phyloP scores from a whole-genome alignment of 192 early-diverging fungal genomes.

The Backusella luteola region DNA sequence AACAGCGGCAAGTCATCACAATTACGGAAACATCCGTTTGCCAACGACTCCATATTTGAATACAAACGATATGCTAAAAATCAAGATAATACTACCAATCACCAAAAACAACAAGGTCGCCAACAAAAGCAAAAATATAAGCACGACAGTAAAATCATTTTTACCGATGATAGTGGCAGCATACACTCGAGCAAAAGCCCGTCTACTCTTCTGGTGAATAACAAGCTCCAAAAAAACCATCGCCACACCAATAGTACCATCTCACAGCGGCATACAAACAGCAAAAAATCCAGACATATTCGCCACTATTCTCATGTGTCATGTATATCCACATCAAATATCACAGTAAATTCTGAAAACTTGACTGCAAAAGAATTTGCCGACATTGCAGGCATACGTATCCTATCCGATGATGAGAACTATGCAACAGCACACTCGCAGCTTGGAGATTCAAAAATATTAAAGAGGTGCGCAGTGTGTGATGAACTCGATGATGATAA shows the following conservation, averaged over 20 bases:
- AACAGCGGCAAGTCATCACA: background rate
- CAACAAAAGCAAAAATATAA: background rate
- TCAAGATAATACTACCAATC: background rate
- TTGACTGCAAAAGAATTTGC: slow-evolving; percentile 39
- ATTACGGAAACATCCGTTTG: background rate
- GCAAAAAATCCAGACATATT: slow-evolving; percentile 10
- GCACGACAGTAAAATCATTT: background rate
- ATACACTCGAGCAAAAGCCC: background rate
- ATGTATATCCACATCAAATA: slow-evolving; percentile 27
- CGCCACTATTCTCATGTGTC: slow-evolving; percentile 33
- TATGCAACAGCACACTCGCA: background rate
- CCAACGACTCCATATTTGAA: slow-evolving; percentile 9
- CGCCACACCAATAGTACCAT: slow-evolving; percentile 20
- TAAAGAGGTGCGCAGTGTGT: background rate
- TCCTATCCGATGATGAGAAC: slow-evolving; percentile 22
- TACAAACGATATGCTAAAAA: background rate
- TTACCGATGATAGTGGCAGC: background rate
- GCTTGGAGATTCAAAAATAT: background rate
- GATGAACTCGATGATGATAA: background rate
- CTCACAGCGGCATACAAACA: background rate
- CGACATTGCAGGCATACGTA: slow-evolving; percentile 31
- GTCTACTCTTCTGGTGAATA: background rate
- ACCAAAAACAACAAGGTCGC: background rate
- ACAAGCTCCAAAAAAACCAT: background rate
- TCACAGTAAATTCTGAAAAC: slow-evolving; percentile 37